phyloP scores from a whole-genome alignment of 2,329 filamentous ascomycete species.

The Alternaria ventricosa region DNA sequence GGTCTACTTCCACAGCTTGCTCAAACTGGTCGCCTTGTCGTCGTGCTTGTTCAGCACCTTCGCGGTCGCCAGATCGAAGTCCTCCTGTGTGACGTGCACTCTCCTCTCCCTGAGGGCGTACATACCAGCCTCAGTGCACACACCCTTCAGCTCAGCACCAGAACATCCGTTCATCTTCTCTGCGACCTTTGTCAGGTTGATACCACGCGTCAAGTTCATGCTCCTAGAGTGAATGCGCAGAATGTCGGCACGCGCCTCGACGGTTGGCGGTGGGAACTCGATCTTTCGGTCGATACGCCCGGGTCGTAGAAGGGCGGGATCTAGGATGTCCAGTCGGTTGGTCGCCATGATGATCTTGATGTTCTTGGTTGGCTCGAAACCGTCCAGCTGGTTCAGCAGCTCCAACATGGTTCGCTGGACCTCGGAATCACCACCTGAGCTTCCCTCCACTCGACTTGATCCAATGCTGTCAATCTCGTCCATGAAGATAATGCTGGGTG shows the following conservation, averaged over 20 bases:
- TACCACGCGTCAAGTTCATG: constrained; percentile 98
- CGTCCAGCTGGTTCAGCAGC: constrained; percentile 95
- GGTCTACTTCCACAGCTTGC: constrained; percentile 80
- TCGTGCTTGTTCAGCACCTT: constrained; percentile 99
- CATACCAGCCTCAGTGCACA: constrained; percentile 98
- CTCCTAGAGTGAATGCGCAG: constrained; percentile 95
- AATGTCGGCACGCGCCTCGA: constrained; percentile 97
- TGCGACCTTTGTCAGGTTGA: constrained; percentile 97
- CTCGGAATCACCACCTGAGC: constrained; percentile 93
- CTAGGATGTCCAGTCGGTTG: constrained; percentile 95
- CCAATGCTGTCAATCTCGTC: constrained; percentile 99
- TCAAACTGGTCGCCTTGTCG: constrained; percentile 92
- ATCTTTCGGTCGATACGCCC: constrained; percentile 98
- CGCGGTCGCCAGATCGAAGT: constrained; percentile 96
- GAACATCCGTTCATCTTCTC: constrained; percentile 99
- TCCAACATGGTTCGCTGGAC: constrained; percentile 99
- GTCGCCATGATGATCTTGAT: constrained; percentile 99
- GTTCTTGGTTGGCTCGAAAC: constrained; percentile 99
- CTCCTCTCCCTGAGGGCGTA: constrained; percentile 93
- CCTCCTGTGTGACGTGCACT: constrained; percentile 98
- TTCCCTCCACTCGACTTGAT: constrained; percentile 94
- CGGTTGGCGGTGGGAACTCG: constrained; percentile 95
- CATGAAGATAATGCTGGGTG: constrained; percentile 99
- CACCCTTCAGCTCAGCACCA: constrained; percentile 96
- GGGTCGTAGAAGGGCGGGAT: constrained; percentile 92